Percentiles rank a stretch among this genome's conserved stretches.
phyloP scores from a whole-genome alignment of 1,284 basidiomycete species.

The Athelia sp. region DNA sequence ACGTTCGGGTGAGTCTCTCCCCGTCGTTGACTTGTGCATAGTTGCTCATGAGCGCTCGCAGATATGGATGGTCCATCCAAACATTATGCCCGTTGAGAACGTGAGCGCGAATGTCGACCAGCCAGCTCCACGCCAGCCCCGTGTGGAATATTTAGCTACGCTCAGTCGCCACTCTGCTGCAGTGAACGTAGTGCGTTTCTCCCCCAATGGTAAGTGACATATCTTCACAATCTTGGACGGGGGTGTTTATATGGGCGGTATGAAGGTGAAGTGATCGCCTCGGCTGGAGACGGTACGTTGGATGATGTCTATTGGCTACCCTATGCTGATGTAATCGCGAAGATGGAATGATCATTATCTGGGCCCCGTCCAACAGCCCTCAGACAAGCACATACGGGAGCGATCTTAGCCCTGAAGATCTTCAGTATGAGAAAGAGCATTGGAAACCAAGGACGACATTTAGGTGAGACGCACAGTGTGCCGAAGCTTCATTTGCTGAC shows the following conservation, averaged over 20 bases:
- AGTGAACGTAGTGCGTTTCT: constrained; percentile 96
- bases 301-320: background rate
- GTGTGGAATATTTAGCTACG: constrained; percentile 94
- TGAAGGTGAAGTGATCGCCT: constrained; percentile 83
- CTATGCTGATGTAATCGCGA: constrained; percentile 10
- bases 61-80: constrained; percentile 94
- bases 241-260: background rate
- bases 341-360: constrained; percentile 98
- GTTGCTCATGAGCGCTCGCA: constrained; percentile 22
- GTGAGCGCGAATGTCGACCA: constrained; percentile 30
- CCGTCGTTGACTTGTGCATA: no score
- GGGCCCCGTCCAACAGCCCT: constrained; percentile 80
- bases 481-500: constrained; percentile 2
- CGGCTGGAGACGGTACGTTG: constrained; percentile 86
- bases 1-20: constrained; percentile 69
- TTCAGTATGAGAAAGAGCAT: constrained; percentile 88
- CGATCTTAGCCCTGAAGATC: constrained; percentile 69
- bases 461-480: constrained; percentile 42
- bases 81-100: constrained; percentile 69
- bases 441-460: constrained; percentile 93
- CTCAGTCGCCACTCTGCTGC: constrained; percentile 90
- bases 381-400: constrained; percentile 73
- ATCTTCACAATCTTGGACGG: background rate
- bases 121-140: constrained; percentile 65
- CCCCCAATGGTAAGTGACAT: constrained; percentile 74